Conservation (phyloP, 2,329 filamentous ascomycete genomes). For the Hypoxylon sp. region DNA sequence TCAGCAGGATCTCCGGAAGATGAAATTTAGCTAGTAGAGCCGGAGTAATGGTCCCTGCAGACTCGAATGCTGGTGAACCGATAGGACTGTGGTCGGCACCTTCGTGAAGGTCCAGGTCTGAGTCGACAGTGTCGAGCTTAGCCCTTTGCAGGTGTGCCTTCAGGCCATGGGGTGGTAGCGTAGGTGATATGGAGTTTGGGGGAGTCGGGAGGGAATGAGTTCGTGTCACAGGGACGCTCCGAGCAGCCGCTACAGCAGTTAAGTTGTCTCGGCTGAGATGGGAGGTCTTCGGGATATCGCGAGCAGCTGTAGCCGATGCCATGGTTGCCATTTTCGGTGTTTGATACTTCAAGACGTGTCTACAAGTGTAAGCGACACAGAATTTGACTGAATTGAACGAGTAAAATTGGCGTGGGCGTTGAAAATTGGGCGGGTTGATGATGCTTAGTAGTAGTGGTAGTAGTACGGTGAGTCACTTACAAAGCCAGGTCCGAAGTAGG, state of each 20-base stretch:
- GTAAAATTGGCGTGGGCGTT: conserved; percentile 35
- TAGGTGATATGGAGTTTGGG: conserved; percentile 94
- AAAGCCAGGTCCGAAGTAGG: conserved; percentile 55
- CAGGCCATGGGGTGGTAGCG: conserved; percentile 84
- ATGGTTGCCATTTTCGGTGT: conserved; percentile 72
- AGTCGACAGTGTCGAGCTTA: conserved; percentile 78
- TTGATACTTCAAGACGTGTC: conserved; percentile 64
- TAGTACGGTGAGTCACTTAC: conserved; percentile 56
- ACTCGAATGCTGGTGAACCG: conserved; percentile 72
- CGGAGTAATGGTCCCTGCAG: conserved; percentile 86
- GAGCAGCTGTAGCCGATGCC: conserved; percentile 76
- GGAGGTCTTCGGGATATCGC: conserved; percentile 76
- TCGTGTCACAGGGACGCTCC: conserved; percentile 74
- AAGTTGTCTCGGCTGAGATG: conserved; percentile 75
- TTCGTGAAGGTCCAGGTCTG: conserved; percentile 88
- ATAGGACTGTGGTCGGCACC: conserved; percentile 64
- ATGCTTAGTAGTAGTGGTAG: conserved; percentile 20
- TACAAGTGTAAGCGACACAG: conserved; percentile 53
- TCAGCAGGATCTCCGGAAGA: conserved; percentile 89
- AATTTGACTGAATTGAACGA: conserved; percentile 50
- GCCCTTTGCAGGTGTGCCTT: conserved; percentile 76
- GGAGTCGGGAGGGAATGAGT: conserved; percentile 84
- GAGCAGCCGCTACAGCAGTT: conserved; percentile 76
- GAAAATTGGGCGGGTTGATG: conserved; percentile 24
- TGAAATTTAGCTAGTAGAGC: conserved; percentile 89